Evolutionary conservation across 192 early-diverging fungal species (phyloP), one percentile per base, ranked within the genome.

Genomic region (Geranomyces michiganensis): DNA sequence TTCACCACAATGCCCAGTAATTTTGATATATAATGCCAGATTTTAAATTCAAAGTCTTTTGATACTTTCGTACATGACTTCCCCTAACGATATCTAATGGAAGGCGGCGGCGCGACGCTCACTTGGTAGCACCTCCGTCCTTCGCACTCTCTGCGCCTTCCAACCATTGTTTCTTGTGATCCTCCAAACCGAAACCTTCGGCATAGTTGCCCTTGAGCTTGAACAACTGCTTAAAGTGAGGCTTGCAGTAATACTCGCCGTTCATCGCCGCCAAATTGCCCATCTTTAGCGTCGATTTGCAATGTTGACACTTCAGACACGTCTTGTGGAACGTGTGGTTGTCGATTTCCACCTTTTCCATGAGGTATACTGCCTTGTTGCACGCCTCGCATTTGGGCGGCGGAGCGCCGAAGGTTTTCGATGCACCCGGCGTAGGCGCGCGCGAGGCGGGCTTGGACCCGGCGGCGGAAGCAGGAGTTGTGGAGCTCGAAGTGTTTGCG

Each of bases 171-270:
- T 77, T 78, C 67, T 82, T 82, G 59, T 78, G 84, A 31, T 77
- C 72, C 67, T 79, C 80, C 60, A 66, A 27, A 29, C 80, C 78
- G 70, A 86, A 86, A 7, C 85, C 85, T 53, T 87, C 85, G 55
- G 67, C 60, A 75, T 87, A 87, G 70, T 87, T 87, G 10, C 85
- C 85, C 68, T 87, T 87, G 10, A 84, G 64, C 44, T 74, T 76
- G 68, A 87, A 87, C 55, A 87, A 77, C 67, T 87, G 85, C 55
- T 80, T 79, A 56, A 83, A 85, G 63, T 82, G 80, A 0, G 80
- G 80, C 65, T 81, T 81, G 69, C 76, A 78, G 62, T 76, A 81
- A 51, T 75, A 79, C 67, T 72, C 43, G 7, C 76, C 76, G 59
- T 77, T 74, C 65, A 79, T 63, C 30, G 70, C 70, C 1, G 81